Evolutionary conservation across 306 rosid species (phyloP), one percentile per base, ranked within the genome.

Genomic region (Canavalia ensiformis): DNA sequence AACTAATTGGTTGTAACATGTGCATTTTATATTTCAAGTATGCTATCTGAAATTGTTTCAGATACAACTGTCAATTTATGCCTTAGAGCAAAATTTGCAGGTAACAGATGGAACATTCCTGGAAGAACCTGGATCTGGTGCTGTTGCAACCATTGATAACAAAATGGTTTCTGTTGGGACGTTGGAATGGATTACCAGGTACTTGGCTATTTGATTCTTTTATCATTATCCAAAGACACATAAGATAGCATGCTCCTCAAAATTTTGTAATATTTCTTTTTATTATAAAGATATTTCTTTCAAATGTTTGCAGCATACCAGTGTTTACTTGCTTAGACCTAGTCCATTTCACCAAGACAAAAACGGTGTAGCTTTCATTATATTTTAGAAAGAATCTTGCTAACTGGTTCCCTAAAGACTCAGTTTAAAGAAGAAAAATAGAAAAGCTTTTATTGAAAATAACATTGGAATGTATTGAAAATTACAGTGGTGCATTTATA

Each of bases 41-140:
- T 68, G 28, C 62, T 74, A 68, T 56, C 3, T 69, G 25, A 62
- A 73, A 69, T 50, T 75, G 75, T 7, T 65, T 66, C 81, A 64
- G 45, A 10, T 64, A 55, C 37, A 57, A 49, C 60, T 37, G 25
- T 37, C 63, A 30, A 73, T 63, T 51, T 63, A 83, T 67, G 67
- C 62, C 67, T 70, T 35, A 34, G 45, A 56, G 58, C 57, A 69
- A 49, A 81, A 74, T 79, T 71, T 82, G 35, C 87, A 95, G 97
- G 95, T 83, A 47, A 87, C 70, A 50, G 95, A 95, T 80, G 99
- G 97, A 87, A 89, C 99, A 59, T 95, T 88, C 82, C 72, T 90
- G 46, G 99, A 95, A 87, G 97, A 95, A 87, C 99, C 99, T 83
- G 97, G 99, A n/a, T 95, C 97, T 77, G 97, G 99, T 76, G 97